Percentiles rank a stretch among this genome's conserved stretches.
Conservation (phyloP, 768 basidiomycete genomes). For the Kwoniella sp. region DNA sequence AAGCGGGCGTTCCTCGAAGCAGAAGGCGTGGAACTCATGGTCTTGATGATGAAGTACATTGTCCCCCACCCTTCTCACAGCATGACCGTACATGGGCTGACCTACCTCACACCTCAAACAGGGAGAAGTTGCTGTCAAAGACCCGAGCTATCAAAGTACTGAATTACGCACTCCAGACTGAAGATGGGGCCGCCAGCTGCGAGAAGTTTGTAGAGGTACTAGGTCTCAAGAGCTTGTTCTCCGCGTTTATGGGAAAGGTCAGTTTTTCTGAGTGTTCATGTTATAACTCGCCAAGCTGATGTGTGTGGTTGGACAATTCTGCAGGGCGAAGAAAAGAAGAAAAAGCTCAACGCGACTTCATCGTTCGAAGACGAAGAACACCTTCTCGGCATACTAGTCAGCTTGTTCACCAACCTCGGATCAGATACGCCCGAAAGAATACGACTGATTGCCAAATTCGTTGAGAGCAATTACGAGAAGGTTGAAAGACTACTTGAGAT, state of each 20-base stretch:
- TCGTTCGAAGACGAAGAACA: conserved; percentile 77
- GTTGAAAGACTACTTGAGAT: conserved; percentile 89
- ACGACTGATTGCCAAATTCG: conserved; percentile 87
- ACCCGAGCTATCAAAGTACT: conserved; percentile 86
- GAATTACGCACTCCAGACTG: conserved; percentile 83
- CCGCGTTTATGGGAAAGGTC: conserved; percentile 93
- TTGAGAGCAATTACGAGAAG: conserved; percentile 90
- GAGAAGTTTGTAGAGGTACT: conserved; percentile 82
- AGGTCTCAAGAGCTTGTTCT: conserved; percentile 87
- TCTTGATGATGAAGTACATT: conserved; percentile 92
- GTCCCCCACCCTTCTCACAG: no score
- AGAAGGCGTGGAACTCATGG: conserved; percentile 95
- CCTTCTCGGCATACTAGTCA: conserved; percentile 86
- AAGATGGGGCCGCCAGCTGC: conserved; percentile 68
- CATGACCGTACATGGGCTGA: not conserved
- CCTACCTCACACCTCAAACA: conserved; percentile 52
- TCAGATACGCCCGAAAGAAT: conserved; percentile 82
- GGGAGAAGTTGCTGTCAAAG: conserved; percentile 79
- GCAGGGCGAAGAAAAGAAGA: conserved; percentile 63
- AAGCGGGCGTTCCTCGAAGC: conserved; percentile 81
- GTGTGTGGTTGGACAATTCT: not conserved
- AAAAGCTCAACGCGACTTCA: conserved; percentile 63
- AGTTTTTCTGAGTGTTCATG: conserved; percentile 21
- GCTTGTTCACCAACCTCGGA: conserved; percentile 81
- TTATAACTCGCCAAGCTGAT: not conserved